Evolutionary conservation across 2,329 filamentous ascomycete genomes (phyloP).

Genomic region (Colletotrichum paranaense): DNA sequence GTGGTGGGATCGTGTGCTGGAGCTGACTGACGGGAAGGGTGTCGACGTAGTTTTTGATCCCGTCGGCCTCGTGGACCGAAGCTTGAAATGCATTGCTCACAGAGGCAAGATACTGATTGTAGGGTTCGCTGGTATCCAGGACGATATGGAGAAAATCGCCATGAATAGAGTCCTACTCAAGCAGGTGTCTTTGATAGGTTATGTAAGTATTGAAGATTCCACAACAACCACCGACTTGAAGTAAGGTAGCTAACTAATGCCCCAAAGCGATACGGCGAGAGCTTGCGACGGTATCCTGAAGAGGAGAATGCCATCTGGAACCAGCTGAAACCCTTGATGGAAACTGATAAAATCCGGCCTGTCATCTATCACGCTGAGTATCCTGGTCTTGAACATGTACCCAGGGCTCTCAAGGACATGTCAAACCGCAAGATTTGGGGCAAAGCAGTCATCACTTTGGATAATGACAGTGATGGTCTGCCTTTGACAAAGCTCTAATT

Average conservation of each 20-base stretch:
- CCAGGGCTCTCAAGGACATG: conserved; percentile 62
- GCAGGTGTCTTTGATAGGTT: conserved; percentile 63
- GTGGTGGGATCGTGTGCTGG: conserved; percentile 65
- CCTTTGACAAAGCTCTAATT: conserved; percentile 11
- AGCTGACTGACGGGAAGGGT: conserved; percentile 58
- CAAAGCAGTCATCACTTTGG: conserved; percentile 64
- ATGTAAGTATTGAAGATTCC: conserved; percentile 49
- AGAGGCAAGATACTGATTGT: conserved; percentile 66
- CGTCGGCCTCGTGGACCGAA: conserved; percentile 66
- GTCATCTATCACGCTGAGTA: conserved; percentile 61
- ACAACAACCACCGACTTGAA: neutral
- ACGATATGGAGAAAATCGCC: conserved; percentile 63
- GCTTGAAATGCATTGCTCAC: conserved; percentile 64
- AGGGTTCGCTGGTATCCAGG: conserved; percentile 66
- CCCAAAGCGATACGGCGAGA: conserved; percentile 67
- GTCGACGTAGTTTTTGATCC: conserved; percentile 69
- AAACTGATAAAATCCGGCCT: conserved; percentile 59
- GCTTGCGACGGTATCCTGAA: conserved; percentile 58
- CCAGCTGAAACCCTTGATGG: conserved; percentile 60
- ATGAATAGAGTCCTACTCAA: conserved; percentile 67
- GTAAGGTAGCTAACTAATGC: neutral
- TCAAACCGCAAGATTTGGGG: conserved; percentile 62
- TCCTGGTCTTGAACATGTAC: conserved; percentile 59
- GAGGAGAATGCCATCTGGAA: conserved; percentile 62
- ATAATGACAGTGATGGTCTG: conserved; percentile 27